Base-by-base conservation (phyloP, 2,329 filamentous ascomycete species). In the Fusarium virguliforme region DNA sequence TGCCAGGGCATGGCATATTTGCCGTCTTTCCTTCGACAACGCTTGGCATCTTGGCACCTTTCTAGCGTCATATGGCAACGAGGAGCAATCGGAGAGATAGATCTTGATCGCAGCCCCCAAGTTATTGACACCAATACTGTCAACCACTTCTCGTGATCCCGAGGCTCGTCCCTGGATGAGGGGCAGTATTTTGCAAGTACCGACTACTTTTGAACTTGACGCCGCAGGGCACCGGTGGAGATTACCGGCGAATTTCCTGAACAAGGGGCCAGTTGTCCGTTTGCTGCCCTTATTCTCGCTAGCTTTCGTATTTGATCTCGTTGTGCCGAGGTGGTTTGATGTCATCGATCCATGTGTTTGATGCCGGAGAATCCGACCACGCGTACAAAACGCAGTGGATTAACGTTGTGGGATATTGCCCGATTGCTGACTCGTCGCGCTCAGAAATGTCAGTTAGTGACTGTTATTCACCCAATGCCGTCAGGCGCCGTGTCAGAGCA, bases 261-360 rank as follows among this genome's bases (percentile, higher is more conserved):
- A 59, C 22, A n/a, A 48, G 18, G 40, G 43, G 28, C 4, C 28
- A 24, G 37, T n/a, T 43, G 7, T 41, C n/a, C 18, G 35, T 22
- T 15, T 28, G n/a, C 26, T 56, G 22, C 24, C 9, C 13, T 28
- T 3, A 22, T 37, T n/a, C n/a, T 32, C 22, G 57, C 18, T 38
- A 28, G 28, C 32, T 40, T 60, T 51, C 38, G 24, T 51, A 13
- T 24, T 32, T 24, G 50, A 24, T 37, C 40, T 46, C 13, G 18
- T 41, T 50, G 15, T 61, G 60, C 53, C 68, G 54, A 66, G 43
- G 38, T 48, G 57, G 40, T 60, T 57, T 72, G 65, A 72, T 71
- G 69, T 67, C 62, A 67, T 72, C 54, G 58, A 55, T 70, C 28
- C 30, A 54, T 56, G 34, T 26, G 61, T 41, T 43, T 30, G 24